phyloP scores from a whole-genome alignment of 805 yeast species.

The Kuraishia floccosa region DNA sequence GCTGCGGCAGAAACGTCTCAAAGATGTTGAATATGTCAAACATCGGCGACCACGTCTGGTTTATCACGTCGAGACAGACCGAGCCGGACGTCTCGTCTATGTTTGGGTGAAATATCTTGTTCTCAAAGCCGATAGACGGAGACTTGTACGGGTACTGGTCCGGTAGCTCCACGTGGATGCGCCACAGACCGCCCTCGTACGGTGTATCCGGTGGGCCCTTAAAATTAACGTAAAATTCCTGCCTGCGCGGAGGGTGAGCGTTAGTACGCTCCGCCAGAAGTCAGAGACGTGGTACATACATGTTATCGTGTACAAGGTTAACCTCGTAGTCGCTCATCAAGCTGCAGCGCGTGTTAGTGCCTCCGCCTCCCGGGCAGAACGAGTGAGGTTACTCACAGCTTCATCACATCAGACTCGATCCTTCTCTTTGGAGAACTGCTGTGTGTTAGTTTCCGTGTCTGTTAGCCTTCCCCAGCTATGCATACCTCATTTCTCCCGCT shows the following conservation, averaged over 20 bases:
- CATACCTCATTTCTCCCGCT: too few relatives aligned
- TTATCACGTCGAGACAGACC: slow-evolving; percentile 91
- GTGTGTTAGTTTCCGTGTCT: too few relatives aligned
- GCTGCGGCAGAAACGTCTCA: slow-evolving; percentile 88
- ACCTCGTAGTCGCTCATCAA: slow-evolving; percentile 92
- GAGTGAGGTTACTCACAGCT: slow-evolving; percentile 64
- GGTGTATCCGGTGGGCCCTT: slow-evolving; percentile 84
- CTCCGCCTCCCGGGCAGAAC: background rate
- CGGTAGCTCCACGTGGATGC: slow-evolving; percentile 84
- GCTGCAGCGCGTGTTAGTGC: too few relatives aligned
- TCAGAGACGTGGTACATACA: slow-evolving; percentile 28
- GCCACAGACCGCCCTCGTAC: slow-evolving; percentile 85
- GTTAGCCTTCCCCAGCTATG: too few relatives aligned
- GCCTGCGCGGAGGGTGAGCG: slow-evolving; percentile 25
- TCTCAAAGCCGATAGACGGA: slow-evolving; percentile 90
- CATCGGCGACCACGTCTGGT: slow-evolving; percentile 98
- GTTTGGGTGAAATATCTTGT: slow-evolving; percentile 90
- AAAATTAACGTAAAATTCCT: slow-evolving; percentile 78
- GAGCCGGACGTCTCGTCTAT: slow-evolving; percentile 87
- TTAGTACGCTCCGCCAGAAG: background rate
- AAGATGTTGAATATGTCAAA: slow-evolving; percentile 85
- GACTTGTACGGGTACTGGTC: slow-evolving; percentile 93
- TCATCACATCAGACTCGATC: slow-evolving; percentile 94
- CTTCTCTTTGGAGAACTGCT: slow-evolving; percentile 66
- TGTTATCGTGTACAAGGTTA: slow-evolving; percentile 64